phyloP scores from a whole-genome alignment of 495 filamentous ascomycete species.

The Aspergillus sclerotiicarbonarius region DNA sequence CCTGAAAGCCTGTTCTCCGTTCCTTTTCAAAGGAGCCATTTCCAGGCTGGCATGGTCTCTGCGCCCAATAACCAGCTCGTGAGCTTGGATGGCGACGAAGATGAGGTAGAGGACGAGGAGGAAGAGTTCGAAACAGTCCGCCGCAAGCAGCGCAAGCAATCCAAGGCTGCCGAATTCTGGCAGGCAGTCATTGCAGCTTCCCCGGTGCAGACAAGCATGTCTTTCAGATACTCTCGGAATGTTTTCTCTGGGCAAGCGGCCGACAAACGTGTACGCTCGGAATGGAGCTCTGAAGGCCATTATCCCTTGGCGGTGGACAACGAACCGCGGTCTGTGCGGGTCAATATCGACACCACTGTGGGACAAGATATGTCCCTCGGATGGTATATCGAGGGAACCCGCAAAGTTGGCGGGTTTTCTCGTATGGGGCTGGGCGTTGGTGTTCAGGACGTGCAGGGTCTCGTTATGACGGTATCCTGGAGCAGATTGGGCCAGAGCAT shows the following conservation, averaged over 20 bases:
- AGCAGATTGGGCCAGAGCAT: conserved; percentile 42
- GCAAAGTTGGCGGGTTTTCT: conserved; percentile 37
- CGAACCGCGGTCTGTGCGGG: conserved; percentile 35
- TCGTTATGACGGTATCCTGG: conserved; percentile 43
- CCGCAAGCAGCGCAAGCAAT: conserved; percentile 20
- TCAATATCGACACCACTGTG: conserved; percentile 29
- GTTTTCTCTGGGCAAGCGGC: conserved; percentile 40
- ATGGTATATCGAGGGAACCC: conserved; percentile 41
- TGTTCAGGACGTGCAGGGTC: conserved; percentile 28
- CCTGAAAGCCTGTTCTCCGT: conserved; percentile 20
- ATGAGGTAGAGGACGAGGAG: conserved; percentile 28
- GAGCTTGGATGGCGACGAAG: conserved; percentile 27
- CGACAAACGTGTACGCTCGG: conserved; percentile 31
- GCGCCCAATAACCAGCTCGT: conserved; percentile 14
- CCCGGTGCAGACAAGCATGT: conserved; percentile 28
- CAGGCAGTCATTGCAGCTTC: conserved; percentile 26
- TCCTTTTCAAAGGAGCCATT: conserved; percentile 24
- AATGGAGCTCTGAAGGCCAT: conserved; percentile 46
- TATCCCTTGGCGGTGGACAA: conserved; percentile 30
- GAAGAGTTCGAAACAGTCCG: conserved; percentile 19
- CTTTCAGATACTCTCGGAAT: conserved; percentile 40
- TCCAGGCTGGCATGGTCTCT: conserved; percentile 38
- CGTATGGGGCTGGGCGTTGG: conserved; percentile 42
- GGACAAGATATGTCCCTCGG: conserved; percentile 23
- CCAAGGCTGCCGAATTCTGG: conserved; percentile 36